These are phyloP conservation scores for Pythium phragmiticola DNA, from an alignment of 352 stramenopile species.

Conservation along the genomic window DNA sequence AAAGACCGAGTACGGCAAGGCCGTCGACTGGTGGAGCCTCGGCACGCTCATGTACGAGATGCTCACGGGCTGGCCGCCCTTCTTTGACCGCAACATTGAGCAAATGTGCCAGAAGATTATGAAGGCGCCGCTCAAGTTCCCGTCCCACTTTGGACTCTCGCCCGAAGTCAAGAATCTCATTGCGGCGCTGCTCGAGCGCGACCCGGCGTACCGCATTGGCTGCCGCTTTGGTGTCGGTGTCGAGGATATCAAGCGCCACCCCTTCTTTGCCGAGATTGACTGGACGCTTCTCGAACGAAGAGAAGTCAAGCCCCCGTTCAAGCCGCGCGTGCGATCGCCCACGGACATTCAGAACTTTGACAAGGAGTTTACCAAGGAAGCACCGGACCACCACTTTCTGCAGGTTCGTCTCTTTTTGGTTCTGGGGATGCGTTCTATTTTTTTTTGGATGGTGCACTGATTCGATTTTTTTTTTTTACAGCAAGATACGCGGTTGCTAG, in stretches of 20 bases:
- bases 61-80: conserved; percentile 92
- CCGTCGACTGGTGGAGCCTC: conserved; percentile 94
- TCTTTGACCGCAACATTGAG: conserved; percentile 91
- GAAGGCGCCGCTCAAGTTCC: conserved; percentile 86
- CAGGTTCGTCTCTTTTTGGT: conserved; percentile 30
- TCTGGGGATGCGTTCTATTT: neutral
- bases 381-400: conserved; percentile 72
- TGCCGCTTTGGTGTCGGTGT: conserved; percentile 67
- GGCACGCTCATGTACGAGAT: conserved; percentile 95
- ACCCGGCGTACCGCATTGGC: conserved; percentile 64
- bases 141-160: conserved; percentile 75
- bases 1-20: conserved; percentile 89
- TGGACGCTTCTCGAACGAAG: conserved; percentile 71
- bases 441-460: conserved; percentile 3
- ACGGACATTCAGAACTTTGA: conserved; percentile 90
- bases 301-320: conserved; percentile 82
- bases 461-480: conserved; percentile 30
- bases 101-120: conserved; percentile 92
- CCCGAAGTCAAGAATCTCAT: conserved; percentile 80
- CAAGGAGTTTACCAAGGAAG: conserved; percentile 85
- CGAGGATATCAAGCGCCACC: conserved; percentile 74
- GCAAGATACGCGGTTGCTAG: conserved; percentile 68
- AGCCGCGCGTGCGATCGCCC: conserved; percentile 70
- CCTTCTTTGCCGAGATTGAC: conserved; percentile 82
- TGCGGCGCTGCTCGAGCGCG: conserved; percentile 67